Evolutionary conservation across 352 stramenopile species (phyloP), one percentile per base, ranked within the genome.

Genomic region (Globisporangium mamillatum): DNA sequence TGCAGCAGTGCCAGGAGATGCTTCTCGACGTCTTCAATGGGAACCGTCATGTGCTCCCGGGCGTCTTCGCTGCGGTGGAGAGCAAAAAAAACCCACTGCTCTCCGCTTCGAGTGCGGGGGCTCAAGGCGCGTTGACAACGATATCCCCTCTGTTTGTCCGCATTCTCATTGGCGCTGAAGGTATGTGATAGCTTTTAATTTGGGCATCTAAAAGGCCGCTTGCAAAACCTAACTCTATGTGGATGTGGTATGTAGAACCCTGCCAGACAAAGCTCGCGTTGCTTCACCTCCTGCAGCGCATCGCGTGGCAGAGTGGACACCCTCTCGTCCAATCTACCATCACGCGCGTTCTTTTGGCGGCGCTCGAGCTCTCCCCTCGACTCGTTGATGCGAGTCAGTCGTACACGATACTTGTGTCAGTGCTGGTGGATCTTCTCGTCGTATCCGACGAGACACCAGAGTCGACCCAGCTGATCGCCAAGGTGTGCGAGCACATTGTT

Each of bases 41-140:
- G 10, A 92, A 91, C 36, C 63, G 67, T 0, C 48, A 54, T 16
- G 58, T 81, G n/a, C 38, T 88, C 3, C 24, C 66, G 0, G 84
- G 84, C 4, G 79, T 89, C 22, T 57, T 84, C 18, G 70, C 73
- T 2, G 81, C 75, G 1, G 55, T 90, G 3, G 70, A 82, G 22
- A 66, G 50, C 38, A 55, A 29, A n/a, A n/a, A 55, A 1, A 65
- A 54, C 18, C 66, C 41, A 6, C 53, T 66, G 14, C 66, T 63
- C 32, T 44, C 55, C 56, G 18, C 27, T 24, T 61, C n/a, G n/a
- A 46, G 14, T 18, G 68, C 66, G 2, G 20, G 10, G 16, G 34
- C 41, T n/a, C 50, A 36, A 14, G 20, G 27, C 12, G 54, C 48
- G 57, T 50, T 85, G 46, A n/a, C 67, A 22, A 24, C 77, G 1